phyloP scores from a whole-genome alignment of 805 yeast species.

The Ogataea pignaliae region DNA sequence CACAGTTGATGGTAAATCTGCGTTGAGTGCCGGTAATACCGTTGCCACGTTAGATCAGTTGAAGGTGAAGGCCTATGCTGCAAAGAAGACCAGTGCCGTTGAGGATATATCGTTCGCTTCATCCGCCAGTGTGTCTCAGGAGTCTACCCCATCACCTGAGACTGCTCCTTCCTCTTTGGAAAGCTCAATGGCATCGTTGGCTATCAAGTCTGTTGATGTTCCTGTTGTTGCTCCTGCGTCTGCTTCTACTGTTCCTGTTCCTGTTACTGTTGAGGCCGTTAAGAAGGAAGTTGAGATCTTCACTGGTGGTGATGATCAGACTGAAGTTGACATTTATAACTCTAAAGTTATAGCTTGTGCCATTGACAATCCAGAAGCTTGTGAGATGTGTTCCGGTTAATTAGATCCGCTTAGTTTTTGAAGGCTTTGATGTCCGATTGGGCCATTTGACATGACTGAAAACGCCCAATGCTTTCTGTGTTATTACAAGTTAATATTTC shows the following conservation, averaged over 20 bases:
- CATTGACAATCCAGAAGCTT: constrained; percentile 92
- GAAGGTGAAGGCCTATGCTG: constrained; percentile 31
- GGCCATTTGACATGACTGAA: not conserved
- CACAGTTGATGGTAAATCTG: constrained; percentile 58
- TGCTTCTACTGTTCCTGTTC: constrained; percentile 7
- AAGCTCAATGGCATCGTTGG: constrained; percentile 42
- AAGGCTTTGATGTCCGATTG: not conserved
- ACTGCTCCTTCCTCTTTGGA: constrained; percentile 39
- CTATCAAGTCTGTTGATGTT: constrained; percentile 24
- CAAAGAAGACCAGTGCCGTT: constrained; percentile 25
- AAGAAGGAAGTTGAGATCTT: constrained; percentile 11
- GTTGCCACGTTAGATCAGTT: constrained; percentile 28
- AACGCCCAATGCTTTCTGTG: too few relatives aligned
- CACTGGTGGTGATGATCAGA: constrained; percentile 30
- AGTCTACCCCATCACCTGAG: constrained; percentile 43
- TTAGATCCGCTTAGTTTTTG: too few relatives aligned
- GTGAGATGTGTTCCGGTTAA: constrained; percentile 98
- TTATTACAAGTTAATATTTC: too few relatives aligned
- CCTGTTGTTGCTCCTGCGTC: constrained; percentile 6
- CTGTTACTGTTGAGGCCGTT: constrained; percentile 1
- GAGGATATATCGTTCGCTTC: constrained; percentile 27
- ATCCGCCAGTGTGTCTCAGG: constrained; percentile 33
- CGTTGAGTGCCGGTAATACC: constrained; percentile 23
- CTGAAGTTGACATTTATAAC: constrained; percentile 80
- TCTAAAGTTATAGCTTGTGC: constrained; percentile 96